phyloP scores from a whole-genome alignment of 2,329 filamentous ascomycete genomes.

The Trichoderma semiorbis region DNA sequence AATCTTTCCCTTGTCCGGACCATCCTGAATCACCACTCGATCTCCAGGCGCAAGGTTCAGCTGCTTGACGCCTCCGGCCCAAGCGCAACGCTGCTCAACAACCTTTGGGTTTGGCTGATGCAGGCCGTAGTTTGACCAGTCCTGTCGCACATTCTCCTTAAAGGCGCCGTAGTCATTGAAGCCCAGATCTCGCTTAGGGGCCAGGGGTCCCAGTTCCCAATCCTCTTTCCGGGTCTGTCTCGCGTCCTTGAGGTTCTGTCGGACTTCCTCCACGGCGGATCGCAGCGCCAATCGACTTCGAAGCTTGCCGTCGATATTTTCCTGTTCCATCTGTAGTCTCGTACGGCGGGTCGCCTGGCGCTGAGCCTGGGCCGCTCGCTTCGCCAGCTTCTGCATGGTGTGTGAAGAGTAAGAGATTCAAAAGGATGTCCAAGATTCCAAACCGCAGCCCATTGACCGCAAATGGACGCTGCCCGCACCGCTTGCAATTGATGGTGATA shows the following conservation, averaged over 20 bases:
- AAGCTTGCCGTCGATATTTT: slow-evolving; percentile 29
- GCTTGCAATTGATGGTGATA: not conserved
- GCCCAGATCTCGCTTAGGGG: slow-evolving; percentile 72
- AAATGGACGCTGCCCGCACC: slow-evolving; percentile 12
- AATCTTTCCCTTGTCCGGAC: slow-evolving; percentile 79
- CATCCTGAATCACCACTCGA: slow-evolving; percentile 76
- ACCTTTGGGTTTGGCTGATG: slow-evolving; percentile 33
- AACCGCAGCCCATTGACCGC: slow-evolving; percentile 14
- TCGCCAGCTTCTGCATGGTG: slow-evolving; percentile 67
- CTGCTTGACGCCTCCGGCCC: slow-evolving; percentile 54
- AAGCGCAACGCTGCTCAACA: slow-evolving; percentile 44
- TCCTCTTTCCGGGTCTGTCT: slow-evolving; percentile 63
- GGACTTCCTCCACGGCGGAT: slow-evolving; percentile 32
- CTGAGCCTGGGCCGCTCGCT: slow-evolving; percentile 63
- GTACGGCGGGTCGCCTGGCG: slow-evolving; percentile 55
- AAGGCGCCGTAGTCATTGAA: slow-evolving; percentile 58
- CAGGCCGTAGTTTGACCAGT: slow-evolving; percentile 34
- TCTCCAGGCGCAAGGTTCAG: slow-evolving; percentile 67
- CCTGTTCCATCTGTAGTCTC: slow-evolving; percentile 36
- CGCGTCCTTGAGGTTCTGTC: slow-evolving; percentile 38
- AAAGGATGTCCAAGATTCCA: not conserved
- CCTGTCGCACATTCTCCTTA: slow-evolving; percentile 35
- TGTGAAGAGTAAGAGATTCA: not conserved
- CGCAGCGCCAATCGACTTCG: slow-evolving; percentile 33
- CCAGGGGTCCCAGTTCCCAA: slow-evolving; percentile 73